phyloP scores from a whole-genome alignment of 257 asterid genomes.

The Gentiana dahurica region DNA sequence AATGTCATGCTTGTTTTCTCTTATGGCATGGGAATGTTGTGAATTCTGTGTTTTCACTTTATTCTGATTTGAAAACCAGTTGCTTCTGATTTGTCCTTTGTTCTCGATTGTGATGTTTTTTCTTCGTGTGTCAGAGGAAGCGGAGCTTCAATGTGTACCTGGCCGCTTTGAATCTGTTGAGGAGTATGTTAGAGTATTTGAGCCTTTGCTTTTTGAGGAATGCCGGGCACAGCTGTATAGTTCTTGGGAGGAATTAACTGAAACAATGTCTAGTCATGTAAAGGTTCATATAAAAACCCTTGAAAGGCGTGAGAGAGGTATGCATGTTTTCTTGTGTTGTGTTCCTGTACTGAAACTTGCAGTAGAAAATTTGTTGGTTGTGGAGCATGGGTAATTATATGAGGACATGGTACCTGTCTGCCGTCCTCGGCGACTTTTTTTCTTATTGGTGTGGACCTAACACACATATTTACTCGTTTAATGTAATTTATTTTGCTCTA shows the following conservation, averaged over 20 bases:
- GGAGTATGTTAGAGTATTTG: conserved; percentile 86
- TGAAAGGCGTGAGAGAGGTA: conserved; percentile 97
- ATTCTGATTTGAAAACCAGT: neutral
- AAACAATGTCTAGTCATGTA: conserved; percentile 53
- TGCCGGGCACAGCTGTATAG: conserved; percentile 93
- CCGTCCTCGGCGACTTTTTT: neutral
- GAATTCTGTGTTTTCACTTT: too few species aligned
- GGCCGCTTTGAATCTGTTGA: conserved; percentile 88
- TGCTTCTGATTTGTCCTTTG: neutral
- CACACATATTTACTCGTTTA: neutral
- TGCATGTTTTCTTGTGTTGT: neutral
- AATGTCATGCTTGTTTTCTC: too few species aligned
- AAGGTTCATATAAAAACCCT: conserved; percentile 67
- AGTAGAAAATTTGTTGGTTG: neutral
- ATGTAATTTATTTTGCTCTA: conserved; percentile 15
- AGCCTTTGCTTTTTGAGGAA: conserved; percentile 97
- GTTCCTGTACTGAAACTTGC: neutral
- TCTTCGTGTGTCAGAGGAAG: conserved; percentile 49
- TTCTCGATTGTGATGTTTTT: conserved; percentile 7
- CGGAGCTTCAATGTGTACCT: conserved; percentile 91
- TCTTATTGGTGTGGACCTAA: neutral
- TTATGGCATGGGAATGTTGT: too few species aligned
- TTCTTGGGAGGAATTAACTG: conserved; percentile 83
- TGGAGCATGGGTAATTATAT: neutral
- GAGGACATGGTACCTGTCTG: neutral